Conservation (phyloP, 257 asterid genomes). For the Solanum bukasovii region DNA sequence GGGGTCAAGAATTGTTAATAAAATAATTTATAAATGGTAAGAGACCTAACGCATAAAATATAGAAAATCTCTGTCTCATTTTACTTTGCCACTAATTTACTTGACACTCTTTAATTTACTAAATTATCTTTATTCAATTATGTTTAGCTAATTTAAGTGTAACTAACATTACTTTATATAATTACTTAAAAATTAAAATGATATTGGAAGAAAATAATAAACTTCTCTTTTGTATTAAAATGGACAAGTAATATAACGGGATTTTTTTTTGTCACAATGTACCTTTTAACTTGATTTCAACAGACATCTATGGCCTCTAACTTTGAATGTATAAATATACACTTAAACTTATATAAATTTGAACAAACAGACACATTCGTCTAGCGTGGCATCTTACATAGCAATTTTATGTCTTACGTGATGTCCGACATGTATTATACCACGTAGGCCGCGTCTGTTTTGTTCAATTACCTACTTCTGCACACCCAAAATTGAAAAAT, state of each 20-base stretch:
- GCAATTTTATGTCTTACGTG: not conserved
- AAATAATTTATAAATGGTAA: not conserved
- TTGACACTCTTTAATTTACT: not conserved
- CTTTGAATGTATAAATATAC: too few relatives aligned
- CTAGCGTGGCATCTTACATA: not conserved
- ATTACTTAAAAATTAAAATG: not conserved
- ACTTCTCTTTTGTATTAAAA: too few relatives aligned
- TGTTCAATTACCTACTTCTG: not conserved
- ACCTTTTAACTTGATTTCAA: not conserved
- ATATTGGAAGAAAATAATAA: too few relatives aligned
- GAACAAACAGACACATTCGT: not conserved
- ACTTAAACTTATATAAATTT: too few relatives aligned
- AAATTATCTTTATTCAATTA: not conserved
- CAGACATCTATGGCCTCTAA: not conserved
- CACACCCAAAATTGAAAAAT: accelerated
- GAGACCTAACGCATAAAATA: not conserved
- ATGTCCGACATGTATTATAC: too few relatives aligned
- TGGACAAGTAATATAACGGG: not conserved
- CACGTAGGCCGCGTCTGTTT: not conserved
- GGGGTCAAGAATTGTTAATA: not conserved
- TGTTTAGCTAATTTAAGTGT: not conserved
- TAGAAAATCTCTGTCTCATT: not conserved
- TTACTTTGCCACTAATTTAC: not conserved
- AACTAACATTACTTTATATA: too few relatives aligned
- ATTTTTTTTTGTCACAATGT: too few relatives aligned